Conservation (phyloP, 2,329 filamentous ascomycete species). For the Apiospora sp. region DNA sequence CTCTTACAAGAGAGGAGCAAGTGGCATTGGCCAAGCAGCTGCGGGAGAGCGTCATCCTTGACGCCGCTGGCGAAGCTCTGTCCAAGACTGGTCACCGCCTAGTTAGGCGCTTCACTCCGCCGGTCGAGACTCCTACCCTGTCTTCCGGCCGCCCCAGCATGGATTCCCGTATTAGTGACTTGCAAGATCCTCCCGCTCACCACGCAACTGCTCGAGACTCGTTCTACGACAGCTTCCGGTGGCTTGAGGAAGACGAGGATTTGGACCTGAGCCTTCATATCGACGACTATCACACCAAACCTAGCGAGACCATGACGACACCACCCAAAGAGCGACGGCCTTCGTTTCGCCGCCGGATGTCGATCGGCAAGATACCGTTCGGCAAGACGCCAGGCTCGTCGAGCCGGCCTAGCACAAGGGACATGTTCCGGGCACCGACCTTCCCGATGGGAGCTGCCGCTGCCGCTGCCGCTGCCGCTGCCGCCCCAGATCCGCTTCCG, state of each 20-base stretch:
- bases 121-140: slow-evolving; percentile 39
- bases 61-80: slow-evolving; percentile 62
- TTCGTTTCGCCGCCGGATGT: slow-evolving; percentile 75
- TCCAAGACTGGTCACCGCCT: slow-evolving; percentile 52
- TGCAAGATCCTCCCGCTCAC: slow-evolving; percentile 37
- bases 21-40: slow-evolving; percentile 60
- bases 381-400: slow-evolving; percentile 60
- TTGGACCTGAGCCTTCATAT: slow-evolving; percentile 72
- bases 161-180: slow-evolving; percentile 35
- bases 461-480: slow-evolving; percentile 38
- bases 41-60: slow-evolving; percentile 60
- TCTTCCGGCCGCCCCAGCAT: slow-evolving; percentile 38
- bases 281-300: slow-evolving; percentile 74
- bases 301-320: slow-evolving; percentile 58
- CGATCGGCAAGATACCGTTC: slow-evolving; percentile 72
- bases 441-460: slow-evolving; percentile 34
- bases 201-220: slow-evolving; percentile 55
- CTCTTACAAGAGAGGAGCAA: slow-evolving; percentile 74
- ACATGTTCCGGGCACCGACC: slow-evolving; percentile 32
- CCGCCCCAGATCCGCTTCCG: slow-evolving; percentile 31
- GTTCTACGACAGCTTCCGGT: slow-evolving; percentile 73
- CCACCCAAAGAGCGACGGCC: slow-evolving; percentile 58
- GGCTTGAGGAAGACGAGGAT: slow-evolving; percentile 77
- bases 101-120: slow-evolving; percentile 44
- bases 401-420: slow-evolving; percentile 56